Evolutionary conservation across 768 basidiomycete species (phyloP).

Genomic region (Auriculariales sp.): DNA sequence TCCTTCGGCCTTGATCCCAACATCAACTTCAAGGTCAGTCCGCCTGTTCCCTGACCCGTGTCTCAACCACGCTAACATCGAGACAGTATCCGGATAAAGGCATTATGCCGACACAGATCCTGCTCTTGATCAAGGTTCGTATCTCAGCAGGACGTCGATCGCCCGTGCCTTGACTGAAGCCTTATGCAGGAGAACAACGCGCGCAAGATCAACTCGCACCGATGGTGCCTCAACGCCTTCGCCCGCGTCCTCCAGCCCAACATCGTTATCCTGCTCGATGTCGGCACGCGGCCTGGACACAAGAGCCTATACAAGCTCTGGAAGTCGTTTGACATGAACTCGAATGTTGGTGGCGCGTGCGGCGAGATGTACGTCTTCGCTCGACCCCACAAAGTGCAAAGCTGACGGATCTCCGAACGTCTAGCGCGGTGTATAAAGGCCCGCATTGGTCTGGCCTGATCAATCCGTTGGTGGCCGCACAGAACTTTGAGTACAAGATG

Average conservation of each 20-base stretch:
- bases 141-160: slow-evolving; percentile 23
- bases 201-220: slow-evolving; percentile 92
- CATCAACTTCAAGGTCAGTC: slow-evolving; percentile 70
- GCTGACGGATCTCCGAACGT: too few species aligned
- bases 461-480: slow-evolving; percentile 85
- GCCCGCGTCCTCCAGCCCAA: slow-evolving; percentile 74
- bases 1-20: slow-evolving; percentile 68
- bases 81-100: slow-evolving; percentile 88
- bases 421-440: slow-evolving; percentile 81
- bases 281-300: slow-evolving; percentile 79
- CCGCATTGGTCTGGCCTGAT: slow-evolving; percentile 66
- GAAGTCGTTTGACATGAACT: slow-evolving; percentile 88
- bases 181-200: slow-evolving; percentile 81
- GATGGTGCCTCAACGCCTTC: slow-evolving; percentile 97
- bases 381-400: too few species aligned
- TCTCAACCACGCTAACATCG: too few species aligned
- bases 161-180: neutral
- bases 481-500: slow-evolving; percentile 93
- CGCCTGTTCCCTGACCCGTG: too few species aligned
- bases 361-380: too few species aligned
- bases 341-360: slow-evolving; percentile 88
- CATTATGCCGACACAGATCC: slow-evolving; percentile 86
- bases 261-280: slow-evolving; percentile 84
- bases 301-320: slow-evolving; percentile 88
- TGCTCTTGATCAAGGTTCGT: slow-evolving; percentile 31